phyloP scores from a whole-genome alignment of 441 rosid genomes.

The Dalechampia spathulata region DNA sequence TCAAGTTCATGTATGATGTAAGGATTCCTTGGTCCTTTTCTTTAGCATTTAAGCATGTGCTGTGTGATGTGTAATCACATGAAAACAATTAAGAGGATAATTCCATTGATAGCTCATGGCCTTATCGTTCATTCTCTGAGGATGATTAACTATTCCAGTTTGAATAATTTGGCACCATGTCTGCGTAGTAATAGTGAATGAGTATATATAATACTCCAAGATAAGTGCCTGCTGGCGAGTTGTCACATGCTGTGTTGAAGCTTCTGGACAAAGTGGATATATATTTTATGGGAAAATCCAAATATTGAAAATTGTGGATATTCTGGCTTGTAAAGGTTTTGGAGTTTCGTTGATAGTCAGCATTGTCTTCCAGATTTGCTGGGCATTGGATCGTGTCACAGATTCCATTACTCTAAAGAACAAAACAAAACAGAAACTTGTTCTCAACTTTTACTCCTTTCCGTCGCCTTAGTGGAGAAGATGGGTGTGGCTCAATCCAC shows the following conservation, averaged over 20 bases:
- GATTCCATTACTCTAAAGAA: conserved; percentile 11
- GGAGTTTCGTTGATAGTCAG: conserved; percentile 4
- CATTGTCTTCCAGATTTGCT: conserved; percentile 15
- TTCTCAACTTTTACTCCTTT: not conserved
- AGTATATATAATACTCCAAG: not conserved
- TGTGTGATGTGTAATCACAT: not conserved
- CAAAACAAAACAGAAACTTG: not conserved
- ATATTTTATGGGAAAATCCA: not conserved
- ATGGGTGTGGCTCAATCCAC: not conserved
- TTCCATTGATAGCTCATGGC: not conserved
- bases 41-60: not conserved
- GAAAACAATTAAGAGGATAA: not conserved
- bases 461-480: not conserved
- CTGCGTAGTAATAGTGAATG: not conserved
- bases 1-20: not conserved
- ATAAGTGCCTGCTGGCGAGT: conserved; percentile 10
- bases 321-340: not conserved
- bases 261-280: conserved; percentile 17
- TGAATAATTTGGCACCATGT: not conserved
- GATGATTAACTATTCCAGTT: no score
- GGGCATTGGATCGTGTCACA: conserved; percentile 23
- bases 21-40: not conserved
- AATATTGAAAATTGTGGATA: conserved; percentile 10
- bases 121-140: no score
- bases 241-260: conserved; percentile 25